Base-by-base conservation (phyloP, 2,329 filamentous ascomycete genomes). In the Aspergillaceae sp. region DNA sequence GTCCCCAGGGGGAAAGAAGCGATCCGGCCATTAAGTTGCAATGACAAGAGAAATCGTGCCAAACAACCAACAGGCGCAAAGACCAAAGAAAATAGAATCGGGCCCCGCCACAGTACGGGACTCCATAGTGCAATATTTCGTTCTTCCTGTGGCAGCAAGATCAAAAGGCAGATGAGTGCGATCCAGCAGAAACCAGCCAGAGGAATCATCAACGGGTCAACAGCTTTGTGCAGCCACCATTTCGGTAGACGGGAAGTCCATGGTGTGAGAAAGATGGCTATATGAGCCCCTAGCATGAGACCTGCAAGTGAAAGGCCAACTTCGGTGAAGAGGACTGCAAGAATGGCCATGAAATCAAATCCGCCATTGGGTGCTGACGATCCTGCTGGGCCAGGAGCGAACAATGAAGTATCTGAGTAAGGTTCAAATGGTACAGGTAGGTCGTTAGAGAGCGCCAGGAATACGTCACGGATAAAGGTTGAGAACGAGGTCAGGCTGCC, bases 401-500 rank as follows among this genome's bases (percentile, higher is more conserved):
- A 45, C 9, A 56, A 49, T 9, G 56, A 62, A 2, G 67, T 58
- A 62, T 74, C 64, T 50, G 64, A 58, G 58, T 59, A 19, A 69
- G 66, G 1, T 64, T 60, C 7, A 66, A 69, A 60, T 0, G 78
- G 74, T n/a, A 35, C 7, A n/a, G 33, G 33, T 9, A 33, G 33
- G 9, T n/a, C 9, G 9, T 35, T 35, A 10, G 0, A 71, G 65
- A 1, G 65, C 0, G 86, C 83, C 7, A 92, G 73, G 60, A 90
- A 92, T 7, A 75, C 67, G 56, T 92, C 88, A n/a, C 85, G 77
- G 35, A 88, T 80, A 61, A 91, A 91, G 27, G 82, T 80, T 0
- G 87, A 92, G 65, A 94, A 94, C 5, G 83, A 88, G 19, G 88
- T 95, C 58, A 92, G 86, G 50, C 84, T 88, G 47, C 89, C 86